Evolutionary conservation across 148 eudicot genomes (phyloP).

Genomic region (Dianthus caryophyllus): DNA sequence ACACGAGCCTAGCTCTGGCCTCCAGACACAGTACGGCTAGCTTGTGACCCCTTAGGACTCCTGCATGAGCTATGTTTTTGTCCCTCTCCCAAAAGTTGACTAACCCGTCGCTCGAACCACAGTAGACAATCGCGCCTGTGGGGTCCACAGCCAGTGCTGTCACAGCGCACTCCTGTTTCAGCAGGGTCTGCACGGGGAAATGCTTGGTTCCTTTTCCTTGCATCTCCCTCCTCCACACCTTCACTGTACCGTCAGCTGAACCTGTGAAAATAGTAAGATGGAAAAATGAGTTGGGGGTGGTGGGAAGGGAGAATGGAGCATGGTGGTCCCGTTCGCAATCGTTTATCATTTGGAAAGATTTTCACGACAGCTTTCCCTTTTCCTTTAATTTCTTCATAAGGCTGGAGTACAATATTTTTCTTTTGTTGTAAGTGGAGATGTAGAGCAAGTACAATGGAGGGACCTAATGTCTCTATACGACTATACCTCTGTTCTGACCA

Average conservation of each 20-base stretch:
- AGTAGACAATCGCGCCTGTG: conserved; percentile 42
- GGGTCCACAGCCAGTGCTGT: conserved; percentile 55
- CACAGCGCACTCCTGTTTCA: conserved; percentile 63
- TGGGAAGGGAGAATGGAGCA: too few species aligned
- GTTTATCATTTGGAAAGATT: too few species aligned
- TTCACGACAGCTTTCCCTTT: too few species aligned
- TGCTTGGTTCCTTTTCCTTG: conserved; percentile 44
- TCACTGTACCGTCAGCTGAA: conserved; percentile 67
- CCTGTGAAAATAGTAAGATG: conserved; percentile 36
- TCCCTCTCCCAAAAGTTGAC: conserved; percentile 54
- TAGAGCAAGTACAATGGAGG: too few species aligned
- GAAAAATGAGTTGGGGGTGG: too few species aligned
- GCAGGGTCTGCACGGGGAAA: conserved; percentile 30
- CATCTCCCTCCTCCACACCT: conserved; percentile 57
- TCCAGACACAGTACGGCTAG: conserved; percentile 57
- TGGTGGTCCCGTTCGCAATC: too few species aligned
- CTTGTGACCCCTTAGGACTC: conserved; percentile 55
- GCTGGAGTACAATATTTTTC: too few species aligned
- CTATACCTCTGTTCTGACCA: too few species aligned
- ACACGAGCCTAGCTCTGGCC: conserved; percentile 40
- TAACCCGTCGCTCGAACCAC: conserved; percentile 61
- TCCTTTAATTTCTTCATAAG: too few species aligned
- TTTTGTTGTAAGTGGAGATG: too few species aligned
- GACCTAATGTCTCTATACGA: too few species aligned
- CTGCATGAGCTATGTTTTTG: conserved; percentile 52